phyloP scores from a whole-genome alignment of 176 grass and related monocot genomes.

The Melocanna baccifera region DNA sequence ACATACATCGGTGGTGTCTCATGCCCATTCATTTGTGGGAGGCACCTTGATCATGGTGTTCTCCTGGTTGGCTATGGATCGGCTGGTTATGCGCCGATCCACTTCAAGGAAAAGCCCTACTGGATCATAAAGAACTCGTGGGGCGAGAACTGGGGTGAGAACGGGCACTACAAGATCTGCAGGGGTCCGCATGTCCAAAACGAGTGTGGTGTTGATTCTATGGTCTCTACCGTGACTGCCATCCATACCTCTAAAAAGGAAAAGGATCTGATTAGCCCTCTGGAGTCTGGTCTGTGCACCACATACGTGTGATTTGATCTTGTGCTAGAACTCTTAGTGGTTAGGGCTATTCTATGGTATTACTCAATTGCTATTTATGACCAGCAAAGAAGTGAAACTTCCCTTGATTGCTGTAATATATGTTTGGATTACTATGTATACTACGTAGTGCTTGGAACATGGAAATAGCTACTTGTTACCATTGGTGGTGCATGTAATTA shows the following conservation, averaged over 20 bases:
- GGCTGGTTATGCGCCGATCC: slow-evolving; percentile 65
- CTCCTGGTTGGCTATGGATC: slow-evolving; percentile 77
- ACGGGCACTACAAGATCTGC: slow-evolving; percentile 81
- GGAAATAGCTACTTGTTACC: not conserved
- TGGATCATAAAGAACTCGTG: slow-evolving; percentile 98
- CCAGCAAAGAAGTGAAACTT: slow-evolving; percentile 14
- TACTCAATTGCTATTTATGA: not conserved
- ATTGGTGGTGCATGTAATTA: slow-evolving; percentile 6
- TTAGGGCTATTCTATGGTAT: too few relatives aligned
- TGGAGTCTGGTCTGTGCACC: not conserved
- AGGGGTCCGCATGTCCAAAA: slow-evolving; percentile 46
- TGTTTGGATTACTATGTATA: not conserved
- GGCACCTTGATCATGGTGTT: slow-evolving; percentile 78
- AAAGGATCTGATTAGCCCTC: not conserved
- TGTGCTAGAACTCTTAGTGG: not conserved
- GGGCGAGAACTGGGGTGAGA: slow-evolving; percentile 83
- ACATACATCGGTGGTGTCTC: slow-evolving; percentile 87
- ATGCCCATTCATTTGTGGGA: slow-evolving; percentile 83
- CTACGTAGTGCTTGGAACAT: not conserved
- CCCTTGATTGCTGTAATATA: not conserved
- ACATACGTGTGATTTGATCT: slow-evolving; percentile 1
- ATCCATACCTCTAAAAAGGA: slow-evolving; percentile 47
- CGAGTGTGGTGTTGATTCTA: slow-evolving; percentile 71
- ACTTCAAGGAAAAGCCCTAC: slow-evolving; percentile 84
- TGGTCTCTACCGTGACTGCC: slow-evolving; percentile 76